Base-by-base conservation (phyloP, 768 basidiomycete species). In the Pleurotus pulmonarius region DNA sequence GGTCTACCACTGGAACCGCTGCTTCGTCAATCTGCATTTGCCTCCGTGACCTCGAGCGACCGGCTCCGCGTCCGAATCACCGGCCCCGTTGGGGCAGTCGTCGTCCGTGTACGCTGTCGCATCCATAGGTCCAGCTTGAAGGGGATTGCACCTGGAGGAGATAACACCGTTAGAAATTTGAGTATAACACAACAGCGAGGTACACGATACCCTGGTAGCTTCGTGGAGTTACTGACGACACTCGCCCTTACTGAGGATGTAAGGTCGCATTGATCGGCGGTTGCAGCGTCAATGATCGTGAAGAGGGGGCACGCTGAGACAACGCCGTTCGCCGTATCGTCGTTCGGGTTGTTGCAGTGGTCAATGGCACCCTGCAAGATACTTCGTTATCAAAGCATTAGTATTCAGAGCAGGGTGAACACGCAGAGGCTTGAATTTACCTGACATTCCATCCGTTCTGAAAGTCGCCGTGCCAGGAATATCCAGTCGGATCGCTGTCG, bases 401-500 rank as follows among this genome's bases (percentile, higher is more conserved):
- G 40, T 37, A 39, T 39, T 18, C 34, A 8, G 5, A 6, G 2
- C 38, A 25, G 41, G 12, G 39, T 37, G n/a, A 24, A 9, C n/a
- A 16, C 18, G 13, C 8, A 4, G 59, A 13, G 12, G 24, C 9
- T 16, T 46, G 46, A 18, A 37, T 63, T 4, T 56, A 66, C 68
- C 48, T 52, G 39, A 65, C 67, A 51, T 80, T 76, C 82, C 82
- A 83, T 1, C 82, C 79, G 53, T 78, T 78, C 61, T 72, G 74
- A 65, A 76, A 79, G 63, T 79, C 77, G 0, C 68, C 76, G 58
- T 77, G 76, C 66, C 74, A 73, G 7, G 77, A 78, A 63, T 73
- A 79, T 13, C 80, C 80, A 13, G 80, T 82, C 0, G 80, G 72
- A 58, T 84, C 82, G 6, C 81, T 82, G 11, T 43, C 18, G 25